Conservation (phyloP, 2,329 filamentous ascomycete genomes). For the Phaeoacremonium minimum region DNA sequence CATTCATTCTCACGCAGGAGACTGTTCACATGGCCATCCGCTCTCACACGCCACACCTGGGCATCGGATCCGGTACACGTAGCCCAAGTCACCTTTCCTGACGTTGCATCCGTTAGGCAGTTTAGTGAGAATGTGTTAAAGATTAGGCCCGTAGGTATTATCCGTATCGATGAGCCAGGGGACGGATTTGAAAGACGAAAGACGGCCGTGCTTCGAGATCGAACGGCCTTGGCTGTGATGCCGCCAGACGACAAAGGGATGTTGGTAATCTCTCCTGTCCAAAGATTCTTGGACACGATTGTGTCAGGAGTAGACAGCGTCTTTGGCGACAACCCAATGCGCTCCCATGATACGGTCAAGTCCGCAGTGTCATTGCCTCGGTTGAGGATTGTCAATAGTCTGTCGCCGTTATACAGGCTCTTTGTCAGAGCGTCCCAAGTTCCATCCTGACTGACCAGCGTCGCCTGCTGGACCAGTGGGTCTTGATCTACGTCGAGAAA, state of each 20-base stretch:
- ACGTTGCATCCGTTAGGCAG: conserved; percentile 30
- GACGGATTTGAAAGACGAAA: conserved; percentile 31
- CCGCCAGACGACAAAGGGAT: conserved; percentile 16
- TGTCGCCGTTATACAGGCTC: conserved; percentile 39
- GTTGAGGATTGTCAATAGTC: conserved; percentile 42
- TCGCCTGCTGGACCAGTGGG: conserved; percentile 35
- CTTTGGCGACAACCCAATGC: conserved; percentile 27
- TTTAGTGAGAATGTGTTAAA: conserved; percentile 42
- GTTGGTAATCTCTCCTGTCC: conserved; percentile 26
- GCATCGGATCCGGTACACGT: conserved; percentile 29
- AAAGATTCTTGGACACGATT: conserved; percentile 34
- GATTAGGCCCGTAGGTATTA: conserved; percentile 40
- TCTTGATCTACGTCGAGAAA: conserved; percentile 39
- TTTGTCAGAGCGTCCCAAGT: conserved; percentile 40
- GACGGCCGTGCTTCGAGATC: conserved; percentile 33
- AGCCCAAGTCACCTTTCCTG: conserved; percentile 22
- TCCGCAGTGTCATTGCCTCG: conserved; percentile 23
- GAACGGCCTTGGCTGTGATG: conserved; percentile 20
- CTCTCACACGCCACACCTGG: conserved; percentile 35
- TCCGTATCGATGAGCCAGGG: conserved; percentile 12
- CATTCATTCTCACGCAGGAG: conserved; percentile 20
- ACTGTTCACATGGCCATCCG: conserved; percentile 28
- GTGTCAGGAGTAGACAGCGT: conserved; percentile 15
- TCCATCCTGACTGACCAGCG: conserved; percentile 37
- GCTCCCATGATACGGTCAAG: conserved; percentile 24